Base-by-base conservation (phyloP, 768 basidiomycete species). In the Dictyophora rubrovolvata region DNA sequence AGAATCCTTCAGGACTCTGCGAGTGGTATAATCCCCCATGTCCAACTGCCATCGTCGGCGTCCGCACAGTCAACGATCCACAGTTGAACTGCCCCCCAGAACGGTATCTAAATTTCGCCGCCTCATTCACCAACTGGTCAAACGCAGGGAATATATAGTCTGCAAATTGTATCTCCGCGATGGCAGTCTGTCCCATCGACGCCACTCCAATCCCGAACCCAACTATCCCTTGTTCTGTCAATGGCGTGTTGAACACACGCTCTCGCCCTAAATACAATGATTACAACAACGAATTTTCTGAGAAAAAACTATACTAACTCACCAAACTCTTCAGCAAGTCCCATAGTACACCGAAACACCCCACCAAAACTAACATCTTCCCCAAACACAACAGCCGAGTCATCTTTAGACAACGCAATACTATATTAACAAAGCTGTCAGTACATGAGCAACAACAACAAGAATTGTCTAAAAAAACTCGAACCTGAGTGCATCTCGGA, bases 141-240 rank as follows among this genome's bases (percentile, higher is more conserved):
- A 97, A 97, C 0, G 93, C 93, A 11, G 93, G 93, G 67, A 77
- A 94, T 61, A 95, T 94, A 68, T 95, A 93, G 67, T 93, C 89
- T 2, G 86, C 82, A 61, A 93, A 93, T 62, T 76, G 75, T 60
- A 96, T 90, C 71, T 97, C 93, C 37, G 91, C 93, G 57, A 97
- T 93, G 3, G 93, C 90, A 2, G 89, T 92, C 61, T 93, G 93
- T 0, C 93, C 93, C 87, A 96, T 95, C 10, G 86, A 74, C 0
- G 94, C 92, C 60, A 94, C 70, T 14, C 94, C 93, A 52, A 96
- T 89, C 1, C 89, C 94, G 66, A 96, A 96, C 16, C 93, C 93
- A 34, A 89, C 93, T 59, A 97, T 95, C 9, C 93, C 93, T 71
- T 93, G 91, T 66, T 93, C 91, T 1, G 89, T 90, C 55, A 96